Evolutionary conservation across 1,139 yeast species (phyloP).

Genomic region (Hanseniaspora sp.): DNA sequence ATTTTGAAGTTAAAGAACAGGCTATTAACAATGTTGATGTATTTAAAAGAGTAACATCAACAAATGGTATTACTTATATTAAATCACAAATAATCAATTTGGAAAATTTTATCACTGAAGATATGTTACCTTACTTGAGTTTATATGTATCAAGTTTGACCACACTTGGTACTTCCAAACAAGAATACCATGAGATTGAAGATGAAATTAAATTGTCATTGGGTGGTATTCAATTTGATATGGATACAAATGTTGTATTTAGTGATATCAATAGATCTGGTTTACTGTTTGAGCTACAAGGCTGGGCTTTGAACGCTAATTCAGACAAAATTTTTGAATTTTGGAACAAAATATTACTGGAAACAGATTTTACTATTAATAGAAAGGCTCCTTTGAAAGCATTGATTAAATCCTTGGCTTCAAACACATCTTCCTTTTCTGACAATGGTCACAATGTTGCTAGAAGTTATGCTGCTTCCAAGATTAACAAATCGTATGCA

Average conservation of each 20-base stretch:
- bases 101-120: conserved; percentile 41
- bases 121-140: conserved; percentile 59
- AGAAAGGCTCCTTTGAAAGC: conserved; percentile 55
- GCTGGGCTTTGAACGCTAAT: conserved; percentile 65
- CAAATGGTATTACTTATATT: conserved; percentile 67
- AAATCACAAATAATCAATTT: conserved; percentile 45
- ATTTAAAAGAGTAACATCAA: conserved; percentile 44
- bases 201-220: conserved; percentile 72
- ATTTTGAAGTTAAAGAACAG: conserved; percentile 14
- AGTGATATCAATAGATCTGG: conserved; percentile 26
- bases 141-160: conserved; percentile 71
- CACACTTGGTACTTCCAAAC: conserved; percentile 64
- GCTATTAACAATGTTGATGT: conserved; percentile 18
- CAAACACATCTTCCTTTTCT: conserved; percentile 73
- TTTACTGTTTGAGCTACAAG: conserved; percentile 48
- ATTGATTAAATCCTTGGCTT: conserved; percentile 60
- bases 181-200: conserved; percentile 70
- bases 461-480: conserved; percentile 53
- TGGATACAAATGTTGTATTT: conserved; percentile 50
- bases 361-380: conserved; percentile 57
- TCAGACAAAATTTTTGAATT: conserved; percentile 48
- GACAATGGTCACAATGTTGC: conserved; percentile 87
- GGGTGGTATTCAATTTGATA: conserved; percentile 65
- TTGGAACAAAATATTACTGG: conserved; percentile 56
- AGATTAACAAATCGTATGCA: conserved; percentile 48